Evolutionary conservation across 345 rosid genomes (phyloP).

Genomic region (Syzygium grande): DNA sequence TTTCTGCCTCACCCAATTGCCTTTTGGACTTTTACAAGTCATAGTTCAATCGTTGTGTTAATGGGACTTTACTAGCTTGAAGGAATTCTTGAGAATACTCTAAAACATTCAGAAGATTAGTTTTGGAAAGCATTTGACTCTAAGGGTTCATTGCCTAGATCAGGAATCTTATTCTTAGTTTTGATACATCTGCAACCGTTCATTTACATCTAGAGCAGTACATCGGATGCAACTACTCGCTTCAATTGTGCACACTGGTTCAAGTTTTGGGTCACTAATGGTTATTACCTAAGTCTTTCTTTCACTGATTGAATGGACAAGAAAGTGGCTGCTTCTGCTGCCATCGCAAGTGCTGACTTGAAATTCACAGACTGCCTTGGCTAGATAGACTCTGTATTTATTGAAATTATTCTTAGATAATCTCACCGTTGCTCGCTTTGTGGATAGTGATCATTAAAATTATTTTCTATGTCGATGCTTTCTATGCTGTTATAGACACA

Average conservation of each 20-base stretch:
- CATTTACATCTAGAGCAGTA: neutral
- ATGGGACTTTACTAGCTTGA: neutral
- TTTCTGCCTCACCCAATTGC: neutral
- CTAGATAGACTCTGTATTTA: neutral
- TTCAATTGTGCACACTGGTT: neutral
- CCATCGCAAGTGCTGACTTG: neutral
- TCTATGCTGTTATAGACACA: neutral
- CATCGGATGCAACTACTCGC: neutral
- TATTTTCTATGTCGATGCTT: neutral
- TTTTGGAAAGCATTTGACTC: neutral
- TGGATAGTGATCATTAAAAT: neutral
- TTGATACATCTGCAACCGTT: neutral
- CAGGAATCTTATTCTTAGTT: neutral
- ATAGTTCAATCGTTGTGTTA: neutral
- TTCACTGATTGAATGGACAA: neutral
- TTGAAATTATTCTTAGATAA: neutral
- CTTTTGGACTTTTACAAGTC: neutral
- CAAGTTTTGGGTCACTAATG: neutral
- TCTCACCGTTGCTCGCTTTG: neutral
- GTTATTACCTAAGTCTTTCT: neutral
- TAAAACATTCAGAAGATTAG: neutral
- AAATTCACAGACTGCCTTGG: neutral
- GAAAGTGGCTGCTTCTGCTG: neutral
- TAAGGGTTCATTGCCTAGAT: neutral
- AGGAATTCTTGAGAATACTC: neutral